phyloP scores from a whole-genome alignment of 2,329 filamentous ascomycete species.

The Periconia sp. region DNA sequence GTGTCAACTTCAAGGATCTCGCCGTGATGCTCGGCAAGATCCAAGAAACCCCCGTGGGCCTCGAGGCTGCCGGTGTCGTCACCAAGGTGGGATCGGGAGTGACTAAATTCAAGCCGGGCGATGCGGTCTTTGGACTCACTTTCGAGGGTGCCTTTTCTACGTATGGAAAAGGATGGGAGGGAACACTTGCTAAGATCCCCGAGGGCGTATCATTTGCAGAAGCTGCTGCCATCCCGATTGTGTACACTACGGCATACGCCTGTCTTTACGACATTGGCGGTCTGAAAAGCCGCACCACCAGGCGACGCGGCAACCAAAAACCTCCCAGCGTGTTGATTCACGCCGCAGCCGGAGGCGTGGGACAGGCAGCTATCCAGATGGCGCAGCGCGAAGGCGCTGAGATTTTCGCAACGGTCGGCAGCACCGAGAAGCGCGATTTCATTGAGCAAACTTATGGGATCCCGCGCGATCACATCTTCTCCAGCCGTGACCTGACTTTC shows the following conservation, averaged over 20 bases:
- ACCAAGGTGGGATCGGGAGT: conserved; percentile 1
- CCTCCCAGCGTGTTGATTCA: conserved; percentile 32
- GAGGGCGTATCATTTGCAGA: not conserved
- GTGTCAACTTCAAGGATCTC: conserved; percentile 10
- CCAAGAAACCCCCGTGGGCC: not conserved
- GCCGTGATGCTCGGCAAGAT: not conserved
- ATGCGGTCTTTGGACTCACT: conserved; percentile 11
- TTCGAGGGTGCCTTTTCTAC: conserved; percentile 1
- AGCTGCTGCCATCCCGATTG: not conserved
- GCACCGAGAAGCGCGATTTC: conserved; percentile 8
- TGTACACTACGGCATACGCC: conserved; percentile 10
- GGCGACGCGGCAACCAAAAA: not conserved
- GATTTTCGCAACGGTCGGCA: conserved; percentile 18
- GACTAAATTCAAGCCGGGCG: conserved; percentile 1
- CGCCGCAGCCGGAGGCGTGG: conserved; percentile 15
- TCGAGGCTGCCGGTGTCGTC: conserved; percentile 11
- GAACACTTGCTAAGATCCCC: conserved; percentile 7
- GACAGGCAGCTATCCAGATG: conserved; percentile 20
- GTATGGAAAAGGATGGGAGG: not conserved
- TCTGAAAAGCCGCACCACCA: conserved; percentile 6
- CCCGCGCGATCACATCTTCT: conserved; percentile 28
- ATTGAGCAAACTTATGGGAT: conserved; percentile 12
- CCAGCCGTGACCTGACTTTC: conserved; percentile 6
- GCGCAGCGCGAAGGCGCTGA: conserved; percentile 10
- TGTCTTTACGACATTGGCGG: conserved; percentile 23